Conservation (phyloP, 108 stramenopile species). For the Epithemia pelagica region DNA sequence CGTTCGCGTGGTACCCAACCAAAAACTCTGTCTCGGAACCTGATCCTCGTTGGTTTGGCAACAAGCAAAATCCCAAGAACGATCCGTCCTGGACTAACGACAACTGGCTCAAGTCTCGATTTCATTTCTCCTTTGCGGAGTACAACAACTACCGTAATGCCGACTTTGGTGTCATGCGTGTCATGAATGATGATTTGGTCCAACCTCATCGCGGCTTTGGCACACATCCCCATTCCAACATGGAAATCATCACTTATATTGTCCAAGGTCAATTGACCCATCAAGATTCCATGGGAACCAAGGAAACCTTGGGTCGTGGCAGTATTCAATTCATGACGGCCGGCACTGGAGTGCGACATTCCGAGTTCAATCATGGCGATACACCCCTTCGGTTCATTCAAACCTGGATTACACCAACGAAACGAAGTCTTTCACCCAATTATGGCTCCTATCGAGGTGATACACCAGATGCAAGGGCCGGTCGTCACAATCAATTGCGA, state of each 20-base stretch:
- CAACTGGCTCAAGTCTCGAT: constrained; percentile 80
- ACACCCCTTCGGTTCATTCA: constrained; percentile 71
- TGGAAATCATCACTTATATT: constrained; percentile 75
- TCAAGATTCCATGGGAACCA: constrained; percentile 65
- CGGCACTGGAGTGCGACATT: constrained; percentile 62
- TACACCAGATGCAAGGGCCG: constrained; percentile 5
- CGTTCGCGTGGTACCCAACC: too few species aligned
- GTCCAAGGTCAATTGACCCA: constrained; percentile 64
- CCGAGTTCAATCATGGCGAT: constrained; percentile 50
- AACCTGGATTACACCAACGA: constrained; percentile 64
- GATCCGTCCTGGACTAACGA: constrained; percentile 45
- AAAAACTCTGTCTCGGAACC: too few species aligned
- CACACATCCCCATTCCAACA: constrained; percentile 64
- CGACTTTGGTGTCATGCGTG: constrained; percentile 64
- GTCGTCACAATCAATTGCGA: constrained; percentile 33
- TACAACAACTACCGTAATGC: constrained; percentile 45
- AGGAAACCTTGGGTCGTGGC: too few species aligned
- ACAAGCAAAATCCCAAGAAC: constrained; percentile 25
- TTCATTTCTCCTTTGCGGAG: constrained; percentile 83
- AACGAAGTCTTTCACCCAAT: constrained; percentile 40
- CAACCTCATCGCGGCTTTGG: constrained; percentile 81
- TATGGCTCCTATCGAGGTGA: constrained; percentile 44
- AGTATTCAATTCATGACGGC: constrained; percentile 84
- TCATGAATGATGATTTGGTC: too few species aligned
- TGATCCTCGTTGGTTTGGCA: constrained; percentile 82